A percentile compares a stretch with the other conserved stretches of the same genome.
These are phyloP conservation scores for Magnaporthiopsis incrustans DNA, from an alignment of 2,329 filamentous ascomycete genomes.

Conservation along the genomic window DNA sequence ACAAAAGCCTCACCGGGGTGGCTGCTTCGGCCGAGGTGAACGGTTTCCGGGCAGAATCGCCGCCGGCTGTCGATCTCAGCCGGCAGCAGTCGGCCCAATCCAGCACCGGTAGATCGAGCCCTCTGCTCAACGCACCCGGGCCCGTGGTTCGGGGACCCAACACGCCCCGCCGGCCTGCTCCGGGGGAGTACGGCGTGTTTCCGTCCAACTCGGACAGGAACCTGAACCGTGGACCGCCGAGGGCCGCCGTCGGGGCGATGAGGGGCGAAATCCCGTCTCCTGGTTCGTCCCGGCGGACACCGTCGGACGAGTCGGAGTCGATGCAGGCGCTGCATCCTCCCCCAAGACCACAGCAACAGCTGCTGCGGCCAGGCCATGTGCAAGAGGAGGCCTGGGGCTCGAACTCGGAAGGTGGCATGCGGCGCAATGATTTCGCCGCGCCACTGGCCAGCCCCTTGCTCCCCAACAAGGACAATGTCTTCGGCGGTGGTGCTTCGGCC, in stretches of 20 bases:
- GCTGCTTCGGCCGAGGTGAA: not conserved
- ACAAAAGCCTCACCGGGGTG: not conserved
- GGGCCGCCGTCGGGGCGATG: not conserved
- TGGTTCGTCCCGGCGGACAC: not conserved
- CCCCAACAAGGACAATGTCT: not conserved
- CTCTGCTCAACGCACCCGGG: not conserved
- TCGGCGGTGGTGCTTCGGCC: not conserved
- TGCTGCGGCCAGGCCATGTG: not conserved
- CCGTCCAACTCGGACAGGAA: constrained; percentile 5
- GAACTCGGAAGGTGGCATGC: not conserved
- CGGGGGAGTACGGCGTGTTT: constrained; percentile 4
- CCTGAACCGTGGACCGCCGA: constrained; percentile 1
- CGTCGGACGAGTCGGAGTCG: not conserved
- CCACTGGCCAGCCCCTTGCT: constrained; percentile 5
- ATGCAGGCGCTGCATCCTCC: not conserved
- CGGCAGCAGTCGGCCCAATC: not conserved
- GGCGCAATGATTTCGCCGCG: constrained; percentile 1
- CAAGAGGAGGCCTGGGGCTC: constrained; percentile 1
- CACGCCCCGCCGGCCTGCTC: not conserved
- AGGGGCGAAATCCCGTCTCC: not conserved
- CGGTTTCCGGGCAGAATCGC: not conserved
- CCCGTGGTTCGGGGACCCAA: not conserved
- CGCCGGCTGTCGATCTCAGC: not conserved
- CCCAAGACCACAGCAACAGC: constrained; percentile 3
- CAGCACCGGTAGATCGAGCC: not conserved